Base-by-base conservation (phyloP, 805 yeast species). In the Kazachstania africana region DNA sequence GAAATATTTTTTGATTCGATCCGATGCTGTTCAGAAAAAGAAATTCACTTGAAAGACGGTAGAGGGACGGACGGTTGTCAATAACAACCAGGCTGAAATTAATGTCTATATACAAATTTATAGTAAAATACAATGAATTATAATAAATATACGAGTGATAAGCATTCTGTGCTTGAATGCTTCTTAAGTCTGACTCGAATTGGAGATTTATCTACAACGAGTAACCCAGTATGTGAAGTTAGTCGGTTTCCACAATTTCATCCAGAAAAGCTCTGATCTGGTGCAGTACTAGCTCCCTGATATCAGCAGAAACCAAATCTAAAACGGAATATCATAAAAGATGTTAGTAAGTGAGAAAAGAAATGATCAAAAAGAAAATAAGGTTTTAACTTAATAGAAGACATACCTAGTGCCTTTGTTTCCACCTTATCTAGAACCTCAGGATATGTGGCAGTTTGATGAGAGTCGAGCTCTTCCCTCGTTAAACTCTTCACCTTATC, bases 401-500 rank as follows among this genome's bases (percentile, higher is more conserved):
- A 54, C 70, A 43, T 57, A 53, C 74, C 65, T 36, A 78, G 57
- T 0, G 93, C 94, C 44, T 66, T 62, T 6, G 80, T 78, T 43
- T 74, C 79, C 9, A 83, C 50, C 19, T 61, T 57, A 9, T 65
- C 46, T 27, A 70, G 59, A 10, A 82, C 50, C 24, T 63, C 63
- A 3, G 68, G 70, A 38, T 76, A 76, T 40, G 64, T 75, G n/a
- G 34, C 16, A 9, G 70, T 63, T 8, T 55, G 51, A 24, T 60
- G 64, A 16, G 61, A 60, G n/a, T 52, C 44, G 24, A 39, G 45
- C 54, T 37, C 47, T 68, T 68, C 51, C 57, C 68, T 36, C 38
- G 93, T 79, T 26, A 78, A 43, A 24, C 66, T 68, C 28, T 72
- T 65, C 17, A 87, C 75, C 33, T 76, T 66, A 43, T 83, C 94